Evolutionary conservation across 1,139 yeast species (phyloP), one percentile per base, ranked within the genome.

Genomic region (Blastobotrys proliferans): DNA sequence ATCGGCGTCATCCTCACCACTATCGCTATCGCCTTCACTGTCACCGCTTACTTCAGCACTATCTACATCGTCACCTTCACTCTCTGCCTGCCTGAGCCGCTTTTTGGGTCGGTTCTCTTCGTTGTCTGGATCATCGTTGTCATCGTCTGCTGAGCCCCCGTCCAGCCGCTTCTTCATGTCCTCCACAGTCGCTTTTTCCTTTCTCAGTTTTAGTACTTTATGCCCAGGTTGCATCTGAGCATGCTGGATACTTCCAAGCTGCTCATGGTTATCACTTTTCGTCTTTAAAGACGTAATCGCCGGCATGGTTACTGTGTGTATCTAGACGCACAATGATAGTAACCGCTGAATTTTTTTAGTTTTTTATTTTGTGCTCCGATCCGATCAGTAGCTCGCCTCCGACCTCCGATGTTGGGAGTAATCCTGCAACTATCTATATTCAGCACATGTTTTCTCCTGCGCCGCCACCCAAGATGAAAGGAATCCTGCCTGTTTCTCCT

Each of bases 141-240:
- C 24, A 28, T 35, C 26, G 36, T 29, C 10, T 40, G 28, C 31
- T 45, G 16, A 19, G 8, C 17, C 11, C n/a, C 39, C 18, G 13
- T 31, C 21, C 13, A 24, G 32, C n/a, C 18, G 27, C 26, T 24
- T 24, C 26, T n/a, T n/a, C n/a, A n/a, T n/a, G n/a, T 50, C 27
- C 36, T 37, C 26, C 41, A 49, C 8, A 53, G 40, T 24, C 54
- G 47, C 38, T 50, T 47, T 39, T 55, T 50, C 40, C 47, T 62
- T 61, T 51, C 67, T 36, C 67, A 67, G 73, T 60, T 90, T 90
- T 46, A 90, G 64, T 55, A 69, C 70, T 8, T 75, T 74, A 51
- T 88, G 94, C 10, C 83, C 87, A 0, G 92, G 83, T 14, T 83
- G 67, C 11, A 77, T 68, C 40, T 95, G 68, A 1, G 87, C 73